These are phyloP conservation scores for Lecanoromycetidae sp. DNA, from an alignment of 2,329 filamentous ascomycete species.

Conservation along the genomic window DNA sequence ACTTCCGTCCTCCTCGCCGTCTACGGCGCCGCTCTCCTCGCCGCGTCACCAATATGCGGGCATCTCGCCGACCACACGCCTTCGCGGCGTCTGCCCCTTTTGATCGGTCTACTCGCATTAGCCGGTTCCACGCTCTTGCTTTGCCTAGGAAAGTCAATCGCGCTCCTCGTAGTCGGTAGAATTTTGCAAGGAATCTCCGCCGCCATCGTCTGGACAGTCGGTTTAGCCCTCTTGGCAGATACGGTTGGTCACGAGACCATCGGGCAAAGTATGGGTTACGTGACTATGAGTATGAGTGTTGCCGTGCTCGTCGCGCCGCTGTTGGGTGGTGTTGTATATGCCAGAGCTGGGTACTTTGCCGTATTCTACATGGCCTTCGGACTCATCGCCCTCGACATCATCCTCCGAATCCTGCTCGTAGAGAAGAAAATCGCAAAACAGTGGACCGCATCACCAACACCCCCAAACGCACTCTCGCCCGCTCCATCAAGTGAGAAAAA, in stretches of 20 bases:
- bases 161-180: constrained; percentile 50
- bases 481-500: not conserved
- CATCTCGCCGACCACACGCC: constrained; percentile 44
- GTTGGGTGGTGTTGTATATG: constrained; percentile 59
- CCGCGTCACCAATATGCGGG: constrained; percentile 40
- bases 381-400: constrained; percentile 33
- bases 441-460: constrained; percentile 30
- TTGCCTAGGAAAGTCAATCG: constrained; percentile 51
- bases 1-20: constrained; percentile 58
- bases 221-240: constrained; percentile 60
- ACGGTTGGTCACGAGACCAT: constrained; percentile 51
- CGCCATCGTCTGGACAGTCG: constrained; percentile 63
- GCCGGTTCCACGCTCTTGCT: constrained; percentile 53
- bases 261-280: constrained; percentile 57
- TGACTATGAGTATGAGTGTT: constrained; percentile 51
- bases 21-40: constrained; percentile 56
- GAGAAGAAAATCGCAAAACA: constrained; percentile 28
- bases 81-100: constrained; percentile 50
- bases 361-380: constrained; percentile 50
- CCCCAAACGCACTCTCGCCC: not conserved
- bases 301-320: constrained; percentile 54
- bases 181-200: constrained; percentile 57
- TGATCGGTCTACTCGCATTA: constrained; percentile 52
- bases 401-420: constrained; percentile 29
- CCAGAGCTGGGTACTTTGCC: constrained; percentile 46